Conservation (phyloP, 1,284 basidiomycete genomes). For the Cutaneotrichosporon sp. region DNA sequence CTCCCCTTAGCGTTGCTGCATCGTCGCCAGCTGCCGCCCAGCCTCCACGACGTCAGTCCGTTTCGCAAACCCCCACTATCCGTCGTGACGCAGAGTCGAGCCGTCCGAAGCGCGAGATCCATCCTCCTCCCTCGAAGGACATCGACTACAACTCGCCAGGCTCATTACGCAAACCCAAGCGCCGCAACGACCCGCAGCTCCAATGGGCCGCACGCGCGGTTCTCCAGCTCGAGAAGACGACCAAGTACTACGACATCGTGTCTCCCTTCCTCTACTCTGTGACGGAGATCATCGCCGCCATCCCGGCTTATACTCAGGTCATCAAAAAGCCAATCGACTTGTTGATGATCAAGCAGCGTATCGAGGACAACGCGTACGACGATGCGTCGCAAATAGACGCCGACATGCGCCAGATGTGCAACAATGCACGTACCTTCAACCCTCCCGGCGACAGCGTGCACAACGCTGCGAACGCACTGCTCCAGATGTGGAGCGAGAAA, state of each 20-base stretch:
- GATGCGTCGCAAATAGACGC: constrained; percentile 75
- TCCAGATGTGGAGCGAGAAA: constrained; percentile 85
- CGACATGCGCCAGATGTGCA: constrained; percentile 91
- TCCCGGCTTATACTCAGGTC: constrained; percentile 81
- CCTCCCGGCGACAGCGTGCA: constrained; percentile 83
- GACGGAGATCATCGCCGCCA: constrained; percentile 64
- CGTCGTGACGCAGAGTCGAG: constrained; percentile 58
- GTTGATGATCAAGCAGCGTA: constrained; percentile 78
- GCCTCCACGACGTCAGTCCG: constrained; percentile 37
- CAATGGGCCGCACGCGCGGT: constrained; percentile 72
- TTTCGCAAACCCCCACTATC: constrained; percentile 49
- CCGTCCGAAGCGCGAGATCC: constrained; percentile 96
- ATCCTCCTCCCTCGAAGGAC: constrained; percentile 90
- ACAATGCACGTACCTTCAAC: constrained; percentile 92
- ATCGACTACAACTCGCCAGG: constrained; percentile 70
- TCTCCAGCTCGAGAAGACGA: constrained; percentile 69
- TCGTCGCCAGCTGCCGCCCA: constrained; percentile 30
- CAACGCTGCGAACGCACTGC: constrained; percentile 73
- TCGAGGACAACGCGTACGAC: constrained; percentile 72
- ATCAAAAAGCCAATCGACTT: constrained; percentile 96
- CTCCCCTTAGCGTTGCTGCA: constrained; percentile 15
- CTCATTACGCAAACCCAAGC: constrained; percentile 56
- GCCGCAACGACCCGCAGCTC: constrained; percentile 75
- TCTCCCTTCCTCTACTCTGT: constrained; percentile 92
- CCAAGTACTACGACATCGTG: constrained; percentile 71